Evolutionary conservation across 1,284 basidiomycete genomes (phyloP), one percentile per base, ranked within the genome.

Genomic region (Kwoniella shivajii): DNA sequence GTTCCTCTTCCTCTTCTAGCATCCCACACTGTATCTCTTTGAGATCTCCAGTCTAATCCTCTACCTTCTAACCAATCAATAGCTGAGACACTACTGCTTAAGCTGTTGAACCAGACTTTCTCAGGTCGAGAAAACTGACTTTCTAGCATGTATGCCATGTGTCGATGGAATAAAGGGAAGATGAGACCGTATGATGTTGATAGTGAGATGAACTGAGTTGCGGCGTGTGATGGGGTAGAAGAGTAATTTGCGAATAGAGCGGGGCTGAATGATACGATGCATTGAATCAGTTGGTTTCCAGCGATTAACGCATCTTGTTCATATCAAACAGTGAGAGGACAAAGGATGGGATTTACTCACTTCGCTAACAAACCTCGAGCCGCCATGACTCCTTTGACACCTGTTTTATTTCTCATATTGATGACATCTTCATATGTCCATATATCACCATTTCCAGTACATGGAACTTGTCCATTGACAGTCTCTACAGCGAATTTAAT

Each of bases 341-440:
- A 22, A 5, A 36, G 24, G 42, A 34, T 22, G n/a, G 10, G 13
- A 6, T 24, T 30, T 22, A 80, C 82, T 46, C 79, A 84, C 75
- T 85, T 86, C 3, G 82, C 83, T n/a, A 85, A 68, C 49, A 86
- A 61, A 0, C 84, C 84, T 4, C 84, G 64, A 0, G 84, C 84
- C 47, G 80, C 83, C 84, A 86, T 86, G 2, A 83, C 82, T 1
- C 82, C 84, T 18, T 78, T 67, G 0, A 81, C 83, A 0, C 81
- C 80, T 0, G 81, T 83, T 47, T 71, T 67, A 5, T 68, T 59
- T n/a, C 83, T 64, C 67, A 82, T 82, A 33, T 59, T 65, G 6
- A 69, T 59, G 4, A 79, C 82, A 52, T 84, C 83, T 16, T 69
- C 66, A 11, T 78, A 63, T 9, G 75, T 78, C 80, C 83, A 86